Conservation (phyloP, 2,329 filamentous ascomycete genomes). For the Penicillium sumatraense region DNA sequence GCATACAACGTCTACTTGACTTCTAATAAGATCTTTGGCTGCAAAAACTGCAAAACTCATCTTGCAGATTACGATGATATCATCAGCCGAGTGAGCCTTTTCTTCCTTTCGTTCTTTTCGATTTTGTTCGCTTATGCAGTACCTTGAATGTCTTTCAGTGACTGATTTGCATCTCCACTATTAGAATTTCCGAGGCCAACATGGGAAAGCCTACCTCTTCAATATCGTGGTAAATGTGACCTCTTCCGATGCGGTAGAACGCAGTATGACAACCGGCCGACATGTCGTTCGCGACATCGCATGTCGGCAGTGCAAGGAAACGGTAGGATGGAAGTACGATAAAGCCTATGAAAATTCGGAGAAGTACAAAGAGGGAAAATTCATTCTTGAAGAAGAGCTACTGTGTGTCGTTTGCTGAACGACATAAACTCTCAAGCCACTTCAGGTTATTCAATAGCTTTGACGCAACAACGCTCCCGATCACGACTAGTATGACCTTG, state of each 20-base stretch:
- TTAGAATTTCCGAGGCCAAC: slow-evolving; percentile 96
- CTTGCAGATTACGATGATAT: slow-evolving; percentile 95
- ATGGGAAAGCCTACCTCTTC: slow-evolving; percentile 98
- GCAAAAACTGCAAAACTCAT: slow-evolving; percentile 94
- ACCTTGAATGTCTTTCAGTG: not conserved
- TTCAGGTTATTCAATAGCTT: not conserved
- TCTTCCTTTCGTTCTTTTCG: no score
- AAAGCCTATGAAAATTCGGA: slow-evolving; percentile 90
- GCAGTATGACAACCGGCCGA: slow-evolving; percentile 95
- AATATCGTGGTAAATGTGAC: slow-evolving; percentile 90
- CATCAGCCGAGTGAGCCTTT: slow-evolving; percentile 76
- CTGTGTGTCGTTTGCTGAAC: slow-evolving; percentile 73
- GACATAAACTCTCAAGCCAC: not conserved
- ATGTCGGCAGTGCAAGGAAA: slow-evolving; percentile 88
- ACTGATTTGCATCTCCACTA: not conserved
- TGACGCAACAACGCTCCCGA: not conserved
- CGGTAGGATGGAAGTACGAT: slow-evolving; percentile 98
- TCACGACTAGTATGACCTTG: not conserved
- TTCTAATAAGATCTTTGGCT: slow-evolving; percentile 86
- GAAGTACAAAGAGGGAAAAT: slow-evolving; percentile 99
- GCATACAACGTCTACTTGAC: slow-evolving; percentile 90
- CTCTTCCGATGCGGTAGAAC: slow-evolving; percentile 79
- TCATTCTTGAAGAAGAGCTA: slow-evolving; percentile 90
- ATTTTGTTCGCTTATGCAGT: no score
- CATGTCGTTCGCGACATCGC: slow-evolving; percentile 93